phyloP scores from a whole-genome alignment of 2,329 filamentous ascomycete genomes.

The Talaromyces sp. region DNA sequence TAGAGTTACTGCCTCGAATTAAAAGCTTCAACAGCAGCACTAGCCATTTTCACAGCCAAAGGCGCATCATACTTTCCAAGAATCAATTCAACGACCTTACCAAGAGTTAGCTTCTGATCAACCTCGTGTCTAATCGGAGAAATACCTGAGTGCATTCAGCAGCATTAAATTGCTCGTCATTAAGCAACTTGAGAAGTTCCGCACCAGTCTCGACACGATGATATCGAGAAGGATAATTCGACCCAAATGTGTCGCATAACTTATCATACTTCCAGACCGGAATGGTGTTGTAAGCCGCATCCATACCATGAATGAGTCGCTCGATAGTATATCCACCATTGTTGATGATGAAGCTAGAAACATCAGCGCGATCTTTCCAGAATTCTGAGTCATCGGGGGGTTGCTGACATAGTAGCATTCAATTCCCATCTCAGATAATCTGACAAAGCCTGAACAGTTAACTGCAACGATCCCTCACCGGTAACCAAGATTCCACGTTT shows the following conservation, averaged over 20 bases:
- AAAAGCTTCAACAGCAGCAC: conserved; percentile 4
- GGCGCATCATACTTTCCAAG: conserved; percentile 6
- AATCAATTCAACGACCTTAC: conserved; percentile 9
- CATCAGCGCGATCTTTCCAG: neutral
- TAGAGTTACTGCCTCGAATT: neutral
- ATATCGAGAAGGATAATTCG: neutral
- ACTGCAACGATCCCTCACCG: conserved; percentile 16
- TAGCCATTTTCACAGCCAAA: conserved; percentile 5
- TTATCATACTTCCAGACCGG: conserved; percentile 11
- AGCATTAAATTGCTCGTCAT: conserved; percentile 3
- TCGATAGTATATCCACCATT: conserved; percentile 50
- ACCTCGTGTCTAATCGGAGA: neutral
- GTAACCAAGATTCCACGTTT: conserved; percentile 13
- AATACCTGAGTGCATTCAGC: conserved; percentile 14
- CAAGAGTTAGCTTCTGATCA: neutral
- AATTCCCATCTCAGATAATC: conserved; percentile 6
- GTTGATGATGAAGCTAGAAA: conserved; percentile 42
- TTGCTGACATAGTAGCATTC: conserved; percentile 12
- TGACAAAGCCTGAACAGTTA: conserved; percentile 14
- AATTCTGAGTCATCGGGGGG: too few relatives aligned
- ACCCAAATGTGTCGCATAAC: conserved; percentile 4
- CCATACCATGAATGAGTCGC: conserved; percentile 45
- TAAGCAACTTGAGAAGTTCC: conserved; percentile 10
- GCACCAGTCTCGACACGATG: neutral
- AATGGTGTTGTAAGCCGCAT: conserved; percentile 12